Evolutionary conservation across 139 green algal genomes (phyloP).

Genomic region (Ulvella scutata): DNA sequence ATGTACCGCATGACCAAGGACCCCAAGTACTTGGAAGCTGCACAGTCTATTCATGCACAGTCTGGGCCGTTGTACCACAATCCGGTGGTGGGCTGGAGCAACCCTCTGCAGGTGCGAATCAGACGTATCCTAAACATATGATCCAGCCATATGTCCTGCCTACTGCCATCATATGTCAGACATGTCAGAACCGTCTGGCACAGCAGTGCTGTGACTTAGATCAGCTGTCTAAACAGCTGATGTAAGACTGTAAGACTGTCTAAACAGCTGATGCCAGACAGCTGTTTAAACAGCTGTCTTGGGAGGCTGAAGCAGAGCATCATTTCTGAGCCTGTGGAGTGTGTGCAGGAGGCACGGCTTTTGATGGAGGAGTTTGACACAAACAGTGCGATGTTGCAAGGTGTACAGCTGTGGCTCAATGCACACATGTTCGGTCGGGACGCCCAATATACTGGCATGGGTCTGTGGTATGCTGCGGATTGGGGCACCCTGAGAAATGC

Average conservation of each 20-base stretch:
- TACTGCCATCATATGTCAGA: too few species aligned
- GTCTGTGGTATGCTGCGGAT: background rate
- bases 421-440: background rate
- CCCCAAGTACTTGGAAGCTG: background rate
- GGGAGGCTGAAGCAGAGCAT: too few species aligned
- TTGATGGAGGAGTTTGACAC: background rate
- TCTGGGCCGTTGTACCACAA: background rate
- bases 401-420: background rate
- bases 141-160: too few species aligned
- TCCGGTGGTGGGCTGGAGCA: background rate
- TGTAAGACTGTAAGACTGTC: too few species aligned
- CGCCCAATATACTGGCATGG: background rate
- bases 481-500: background rate
- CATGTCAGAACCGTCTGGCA: too few species aligned
- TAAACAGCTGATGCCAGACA: too few species aligned
- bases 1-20: background rate
- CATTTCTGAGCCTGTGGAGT: background rate
- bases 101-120: background rate
- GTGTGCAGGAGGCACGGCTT: background rate
- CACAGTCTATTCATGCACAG: background rate
- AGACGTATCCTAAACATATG: too few species aligned
- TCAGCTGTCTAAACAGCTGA: too few species aligned
- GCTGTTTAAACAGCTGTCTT: too few species aligned
- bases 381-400: background rate
- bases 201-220: too few species aligned